Conservation (phyloP, 23 red algal genomes). For the Gracilaria domingensis region DNA sequence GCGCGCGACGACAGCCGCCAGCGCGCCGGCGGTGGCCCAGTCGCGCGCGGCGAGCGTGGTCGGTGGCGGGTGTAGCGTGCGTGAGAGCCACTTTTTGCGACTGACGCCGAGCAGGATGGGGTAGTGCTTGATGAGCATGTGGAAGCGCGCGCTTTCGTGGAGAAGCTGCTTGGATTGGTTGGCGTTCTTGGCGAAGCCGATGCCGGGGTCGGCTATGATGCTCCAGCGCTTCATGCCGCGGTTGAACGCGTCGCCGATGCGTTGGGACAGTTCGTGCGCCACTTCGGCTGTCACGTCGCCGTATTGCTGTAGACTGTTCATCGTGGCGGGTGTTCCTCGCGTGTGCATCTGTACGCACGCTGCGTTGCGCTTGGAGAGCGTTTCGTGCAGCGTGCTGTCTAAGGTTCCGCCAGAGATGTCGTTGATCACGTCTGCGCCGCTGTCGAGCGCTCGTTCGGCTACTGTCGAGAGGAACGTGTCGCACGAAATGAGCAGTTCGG, state of each 20-base stretch:
- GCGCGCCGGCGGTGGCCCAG: slow-evolving; percentile 87
- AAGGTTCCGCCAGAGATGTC: slow-evolving; percentile 78
- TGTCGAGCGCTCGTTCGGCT: slow-evolving; percentile 55
- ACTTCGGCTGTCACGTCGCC: slow-evolving; percentile 31
- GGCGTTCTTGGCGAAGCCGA: slow-evolving; percentile 92
- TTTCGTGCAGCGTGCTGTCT: slow-evolving; percentile 62
- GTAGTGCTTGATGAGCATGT: slow-evolving; percentile 5
- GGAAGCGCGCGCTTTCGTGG: slow-evolving; percentile 30
- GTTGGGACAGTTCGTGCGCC: slow-evolving; percentile 47
- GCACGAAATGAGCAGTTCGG: slow-evolving; percentile 68
- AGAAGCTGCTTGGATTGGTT: slow-evolving; percentile 61
- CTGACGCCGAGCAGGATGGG: slow-evolving; percentile 61
- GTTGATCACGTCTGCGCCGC: slow-evolving; percentile 85
- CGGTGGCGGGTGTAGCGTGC: too few relatives aligned
- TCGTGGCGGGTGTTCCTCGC: slow-evolving; percentile 83
- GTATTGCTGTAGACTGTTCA: slow-evolving; percentile 71
- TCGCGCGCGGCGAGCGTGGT: slow-evolving; percentile 50
- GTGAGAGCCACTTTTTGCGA: slow-evolving; percentile 53
- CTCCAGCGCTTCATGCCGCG: slow-evolving; percentile 79
- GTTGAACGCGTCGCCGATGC: slow-evolving; percentile 29
- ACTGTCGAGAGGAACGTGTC: slow-evolving; percentile 87
- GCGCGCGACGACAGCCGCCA: slow-evolving; percentile 34
- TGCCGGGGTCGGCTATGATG: slow-evolving; percentile 83
- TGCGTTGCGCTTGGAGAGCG: slow-evolving; percentile 34
- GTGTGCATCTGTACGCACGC: slow-evolving; percentile 92